These are phyloP conservation scores for Aspergillus felis DNA, from an alignment of 2,329 filamentous ascomycete species.

Conservation along the genomic window DNA sequence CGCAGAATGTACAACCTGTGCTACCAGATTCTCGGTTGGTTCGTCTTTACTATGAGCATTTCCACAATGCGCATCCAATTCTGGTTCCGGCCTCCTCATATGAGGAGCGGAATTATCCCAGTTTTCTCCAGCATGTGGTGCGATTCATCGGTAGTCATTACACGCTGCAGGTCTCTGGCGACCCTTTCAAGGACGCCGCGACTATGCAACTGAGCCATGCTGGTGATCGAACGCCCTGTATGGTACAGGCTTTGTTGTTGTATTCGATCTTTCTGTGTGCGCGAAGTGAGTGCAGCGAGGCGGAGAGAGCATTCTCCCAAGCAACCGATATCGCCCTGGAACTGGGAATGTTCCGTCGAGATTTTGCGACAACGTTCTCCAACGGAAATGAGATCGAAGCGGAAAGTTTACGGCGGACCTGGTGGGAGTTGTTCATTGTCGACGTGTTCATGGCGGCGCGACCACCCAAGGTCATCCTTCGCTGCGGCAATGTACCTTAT, in stretches of 20 bases:
- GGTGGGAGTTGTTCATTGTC: conserved; percentile 76
- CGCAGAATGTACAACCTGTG: conserved; percentile 12
- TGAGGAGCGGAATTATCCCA: conserved; percentile 38
- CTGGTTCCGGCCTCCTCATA: conserved; percentile 45
- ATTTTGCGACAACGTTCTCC: conserved; percentile 46
- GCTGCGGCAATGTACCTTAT: conserved; percentile 64
- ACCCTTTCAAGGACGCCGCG: conserved; percentile 22
- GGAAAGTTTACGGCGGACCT: conserved; percentile 80
- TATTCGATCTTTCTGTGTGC: conserved; percentile 35
- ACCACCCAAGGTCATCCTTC: conserved; percentile 44
- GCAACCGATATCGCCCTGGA: conserved; percentile 68
- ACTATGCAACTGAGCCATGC: conserved; percentile 8
- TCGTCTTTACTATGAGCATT: conserved; percentile 51
- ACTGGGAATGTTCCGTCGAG: conserved; percentile 67
- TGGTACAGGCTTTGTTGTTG: conserved; percentile 36
- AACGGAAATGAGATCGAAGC: conserved; percentile 60
- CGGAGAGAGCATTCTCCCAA: conserved; percentile 49
- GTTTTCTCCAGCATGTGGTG: conserved; percentile 47
- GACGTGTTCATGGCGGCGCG: conserved; percentile 79
- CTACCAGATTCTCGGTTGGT: conserved; percentile 34
- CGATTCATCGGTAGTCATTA: conserved; percentile 53
- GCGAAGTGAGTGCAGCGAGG: conserved; percentile 31
- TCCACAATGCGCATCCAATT: conserved; percentile 53
- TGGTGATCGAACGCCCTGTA: conserved; percentile 25
- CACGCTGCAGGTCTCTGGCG: conserved; percentile 28